phyloP scores from a whole-genome alignment of 768 basidiomycete species.

The Holtermanniella nyarrowii region DNA sequence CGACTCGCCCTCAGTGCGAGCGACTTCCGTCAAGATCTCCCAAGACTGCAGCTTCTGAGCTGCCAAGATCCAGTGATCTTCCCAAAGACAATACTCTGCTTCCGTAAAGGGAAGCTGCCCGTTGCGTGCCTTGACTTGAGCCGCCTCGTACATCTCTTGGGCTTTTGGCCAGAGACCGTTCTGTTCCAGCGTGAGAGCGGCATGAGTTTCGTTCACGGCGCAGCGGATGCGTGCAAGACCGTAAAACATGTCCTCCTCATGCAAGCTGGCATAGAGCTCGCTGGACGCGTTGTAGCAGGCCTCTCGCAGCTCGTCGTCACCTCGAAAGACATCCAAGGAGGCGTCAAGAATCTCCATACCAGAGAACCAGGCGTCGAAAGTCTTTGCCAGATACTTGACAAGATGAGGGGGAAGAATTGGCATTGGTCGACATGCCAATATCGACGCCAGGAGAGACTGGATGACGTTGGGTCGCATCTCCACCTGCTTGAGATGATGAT shows the following conservation, averaged over 20 bases:
- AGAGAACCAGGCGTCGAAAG: slow-evolving; percentile 91
- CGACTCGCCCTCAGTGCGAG: slow-evolving; percentile 74
- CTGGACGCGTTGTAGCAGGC: slow-evolving; percentile 80
- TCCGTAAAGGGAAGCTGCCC: slow-evolving; percentile 84
- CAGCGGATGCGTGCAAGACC: slow-evolving; percentile 87
- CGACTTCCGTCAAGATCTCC: slow-evolving; percentile 88
- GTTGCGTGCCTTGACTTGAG: slow-evolving; percentile 71
- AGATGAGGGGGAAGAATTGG: slow-evolving; percentile 88
- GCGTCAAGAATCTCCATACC: slow-evolving; percentile 72
- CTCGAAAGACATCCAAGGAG: slow-evolving; percentile 66
- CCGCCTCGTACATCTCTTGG: slow-evolving; percentile 72
- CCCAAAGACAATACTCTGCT: slow-evolving; percentile 93
- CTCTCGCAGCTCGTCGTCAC: slow-evolving; percentile 68
- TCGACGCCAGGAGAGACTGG: slow-evolving; percentile 74
- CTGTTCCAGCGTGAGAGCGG: slow-evolving; percentile 78
- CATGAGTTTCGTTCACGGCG: slow-evolving; percentile 78
- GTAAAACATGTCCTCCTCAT: slow-evolving; percentile 95
- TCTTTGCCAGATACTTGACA: slow-evolving; percentile 90
- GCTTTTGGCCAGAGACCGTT: slow-evolving; percentile 96
- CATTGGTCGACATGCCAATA: slow-evolving; percentile 73
- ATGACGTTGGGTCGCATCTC: slow-evolving; percentile 84
- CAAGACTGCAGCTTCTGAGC: slow-evolving; percentile 96
- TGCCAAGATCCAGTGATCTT: slow-evolving; percentile 95
- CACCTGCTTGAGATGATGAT: slow-evolving; percentile 81
- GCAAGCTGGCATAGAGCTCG: slow-evolving; percentile 88